A percentile compares a stretch with the other conserved stretches of the same genome.
Evolutionary conservation across 148 eudicot genomes (phyloP).

Genomic region (Oxyria digyna): DNA sequence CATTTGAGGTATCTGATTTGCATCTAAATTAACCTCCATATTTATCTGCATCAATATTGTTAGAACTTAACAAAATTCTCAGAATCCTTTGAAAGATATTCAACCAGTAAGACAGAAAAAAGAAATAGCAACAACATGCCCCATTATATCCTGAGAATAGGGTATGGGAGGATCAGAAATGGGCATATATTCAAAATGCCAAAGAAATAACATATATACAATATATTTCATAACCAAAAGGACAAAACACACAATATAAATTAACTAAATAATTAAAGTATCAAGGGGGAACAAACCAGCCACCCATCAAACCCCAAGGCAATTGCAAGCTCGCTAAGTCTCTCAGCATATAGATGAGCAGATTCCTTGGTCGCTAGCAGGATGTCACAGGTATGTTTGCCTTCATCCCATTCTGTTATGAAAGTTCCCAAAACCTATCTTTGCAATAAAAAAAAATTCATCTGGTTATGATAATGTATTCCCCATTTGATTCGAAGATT

Average conservation of each 20-base stretch:
- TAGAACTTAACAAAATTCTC: neutral
- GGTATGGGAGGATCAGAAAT: too few species aligned
- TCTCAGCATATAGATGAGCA: constrained; percentile 73
- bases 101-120: neutral
- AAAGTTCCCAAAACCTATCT: constrained; percentile 86
- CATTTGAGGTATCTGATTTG: constrained; percentile 44
- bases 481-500: neutral
- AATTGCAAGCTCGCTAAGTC: constrained; percentile 70
- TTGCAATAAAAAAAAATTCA: neutral
- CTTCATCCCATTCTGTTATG: constrained; percentile 87
- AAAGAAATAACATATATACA: neutral
- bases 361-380: constrained; percentile 52
- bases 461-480: neutral
- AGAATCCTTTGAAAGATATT: neutral
- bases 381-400: constrained; percentile 33
- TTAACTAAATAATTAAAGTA: neutral
- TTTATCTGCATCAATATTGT: constrained; percentile 43
- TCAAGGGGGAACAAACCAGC: constrained; percentile 49
- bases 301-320: constrained; percentile 94
- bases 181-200: neutral
- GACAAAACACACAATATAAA: neutral
- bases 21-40: constrained; percentile 60
- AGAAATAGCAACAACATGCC: too few species aligned
- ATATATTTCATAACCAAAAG: neutral
- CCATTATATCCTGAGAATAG: too few species aligned